phyloP scores from a whole-genome alignment of 78 protist genomes.

The Dictyostelium discoideum region DNA sequence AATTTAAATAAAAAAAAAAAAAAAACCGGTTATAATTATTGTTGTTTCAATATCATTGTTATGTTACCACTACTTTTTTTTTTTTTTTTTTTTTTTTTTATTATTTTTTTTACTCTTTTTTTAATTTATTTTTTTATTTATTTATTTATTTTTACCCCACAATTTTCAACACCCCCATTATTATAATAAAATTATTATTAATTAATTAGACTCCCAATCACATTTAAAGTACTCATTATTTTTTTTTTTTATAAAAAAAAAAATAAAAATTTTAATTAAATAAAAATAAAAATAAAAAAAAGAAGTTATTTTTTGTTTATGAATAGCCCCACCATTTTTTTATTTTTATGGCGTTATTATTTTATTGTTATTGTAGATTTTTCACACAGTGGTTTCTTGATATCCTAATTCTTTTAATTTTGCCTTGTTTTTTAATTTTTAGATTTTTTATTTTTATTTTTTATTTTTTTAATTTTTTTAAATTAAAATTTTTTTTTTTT shows the following conservation, averaged over 20 bases:
- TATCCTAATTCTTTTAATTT: neutral
- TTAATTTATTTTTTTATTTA: too few species aligned
- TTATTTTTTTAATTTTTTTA: too few species aligned
- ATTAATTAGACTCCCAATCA: neutral
- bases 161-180: neutral
- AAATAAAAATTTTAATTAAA: too few species aligned
- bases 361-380: neutral
- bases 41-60: neutral
- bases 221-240: neutral
- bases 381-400: neutral
- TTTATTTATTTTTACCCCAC: neutral
- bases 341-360: neutral
- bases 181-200: neutral
- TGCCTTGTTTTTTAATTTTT: neutral
- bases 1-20: too few species aligned
- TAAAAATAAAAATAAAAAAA: neutral
- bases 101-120: too few species aligned
- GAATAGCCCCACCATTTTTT: neutral
- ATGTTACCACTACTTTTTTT: neutral
- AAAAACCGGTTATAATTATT: neutral
- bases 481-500: too few species aligned
- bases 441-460: neutral
- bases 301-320: neutral
- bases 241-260: too few species aligned
- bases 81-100: too few species aligned